These are phyloP conservation scores for Ustilago loliicola DNA, from an alignment of 1,284 basidiomycete genomes.

Conservation along the genomic window DNA sequence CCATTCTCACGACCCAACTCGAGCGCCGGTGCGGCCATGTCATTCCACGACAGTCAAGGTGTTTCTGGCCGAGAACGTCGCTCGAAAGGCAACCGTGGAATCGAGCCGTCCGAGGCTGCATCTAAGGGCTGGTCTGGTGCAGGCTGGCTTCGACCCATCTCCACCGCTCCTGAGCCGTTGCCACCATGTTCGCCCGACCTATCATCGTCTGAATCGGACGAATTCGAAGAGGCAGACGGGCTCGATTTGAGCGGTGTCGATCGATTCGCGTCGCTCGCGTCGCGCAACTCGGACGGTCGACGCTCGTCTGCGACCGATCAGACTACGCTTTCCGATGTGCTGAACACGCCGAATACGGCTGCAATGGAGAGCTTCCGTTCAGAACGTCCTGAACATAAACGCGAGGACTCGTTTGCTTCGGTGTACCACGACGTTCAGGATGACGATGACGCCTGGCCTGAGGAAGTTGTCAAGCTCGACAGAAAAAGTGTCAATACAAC, in stretches of 20 bases:
- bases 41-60: constrained; percentile 19
- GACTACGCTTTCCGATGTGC: constrained; percentile 16
- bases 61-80: constrained; percentile 20
- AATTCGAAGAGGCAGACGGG: constrained; percentile 16
- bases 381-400: constrained; percentile 14
- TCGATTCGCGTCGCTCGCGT: constrained; percentile 9
- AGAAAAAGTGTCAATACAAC: not conserved
- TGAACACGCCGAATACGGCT: constrained; percentile 8
- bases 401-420: constrained; percentile 26
- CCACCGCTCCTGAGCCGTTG: constrained; percentile 29
- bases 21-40: constrained; percentile 4
- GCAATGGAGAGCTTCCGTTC: constrained; percentile 3
- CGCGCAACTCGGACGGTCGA: constrained; percentile 28
- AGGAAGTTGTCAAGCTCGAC: constrained; percentile 8
- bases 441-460: not conserved
- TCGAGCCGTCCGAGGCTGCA: constrained; percentile 48
- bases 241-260: constrained; percentile 4
- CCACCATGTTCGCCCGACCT: constrained; percentile 14
- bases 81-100: constrained; percentile 40
- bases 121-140: constrained; percentile 53
- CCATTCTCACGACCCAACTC: constrained; percentile 20
- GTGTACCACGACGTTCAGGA: constrained; percentile 41
- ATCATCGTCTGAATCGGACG: constrained; percentile 19
- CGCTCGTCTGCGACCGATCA: constrained; percentile 31
- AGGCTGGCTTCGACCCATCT: constrained; percentile 46